Evolutionary conservation across 129 eudicot species (phyloP).

Genomic region (Artemisia argyi): DNA sequence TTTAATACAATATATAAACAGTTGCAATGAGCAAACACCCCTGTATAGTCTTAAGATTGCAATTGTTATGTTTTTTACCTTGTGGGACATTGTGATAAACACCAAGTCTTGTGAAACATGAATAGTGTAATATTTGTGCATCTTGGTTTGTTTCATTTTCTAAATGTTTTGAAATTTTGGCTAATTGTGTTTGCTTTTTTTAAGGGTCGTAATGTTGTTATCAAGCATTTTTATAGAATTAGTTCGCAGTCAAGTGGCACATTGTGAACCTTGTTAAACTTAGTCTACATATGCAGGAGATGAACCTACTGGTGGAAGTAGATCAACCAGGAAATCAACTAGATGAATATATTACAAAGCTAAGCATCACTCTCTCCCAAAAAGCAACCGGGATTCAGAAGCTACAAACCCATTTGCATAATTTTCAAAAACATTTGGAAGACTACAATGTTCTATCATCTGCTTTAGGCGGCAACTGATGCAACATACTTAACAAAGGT

Average conservation of each 20-base stretch:
- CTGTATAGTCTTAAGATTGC: too few relatives aligned
- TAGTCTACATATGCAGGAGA: constrained; percentile 41
- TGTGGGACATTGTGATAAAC: too few relatives aligned
- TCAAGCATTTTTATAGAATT: neutral
- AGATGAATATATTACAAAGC: constrained; percentile 57
- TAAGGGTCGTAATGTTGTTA: constrained; percentile 4
- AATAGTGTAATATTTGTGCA: neutral
- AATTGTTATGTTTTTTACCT: too few relatives aligned
- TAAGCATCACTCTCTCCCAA: constrained; percentile 53
- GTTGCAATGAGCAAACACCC: too few relatives aligned
- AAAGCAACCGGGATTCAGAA: constrained; percentile 56
- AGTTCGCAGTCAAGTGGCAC: neutral
- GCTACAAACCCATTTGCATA: constrained; percentile 42
- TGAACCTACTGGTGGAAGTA: constrained; percentile 64
- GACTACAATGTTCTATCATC: constrained; percentile 45
- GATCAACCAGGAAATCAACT: constrained; percentile 69
- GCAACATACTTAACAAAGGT: neutral
- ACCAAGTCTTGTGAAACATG: too few relatives aligned
- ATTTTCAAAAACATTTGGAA: constrained; percentile 45
- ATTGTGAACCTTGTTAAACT: neutral
- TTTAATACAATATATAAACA: too few relatives aligned
- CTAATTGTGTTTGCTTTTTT: neutral
- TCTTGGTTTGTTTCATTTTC: neutral
- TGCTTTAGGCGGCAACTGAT: constrained; percentile 37
- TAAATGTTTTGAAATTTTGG: neutral